phyloP scores from a whole-genome alignment of 352 stramenopile species.

The Blastocystis sp. region DNA sequence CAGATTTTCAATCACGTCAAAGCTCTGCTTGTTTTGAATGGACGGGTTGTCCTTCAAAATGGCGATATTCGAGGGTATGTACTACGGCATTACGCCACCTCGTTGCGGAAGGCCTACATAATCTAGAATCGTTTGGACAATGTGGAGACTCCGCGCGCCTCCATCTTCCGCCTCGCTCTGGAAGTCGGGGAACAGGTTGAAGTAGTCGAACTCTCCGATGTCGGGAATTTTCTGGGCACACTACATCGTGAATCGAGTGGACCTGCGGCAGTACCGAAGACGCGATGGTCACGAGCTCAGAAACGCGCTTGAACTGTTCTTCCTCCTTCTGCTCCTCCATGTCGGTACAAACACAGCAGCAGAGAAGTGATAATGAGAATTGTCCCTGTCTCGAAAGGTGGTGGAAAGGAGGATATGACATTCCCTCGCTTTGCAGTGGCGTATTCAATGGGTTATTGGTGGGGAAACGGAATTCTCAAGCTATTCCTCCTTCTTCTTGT shows the following conservation, averaged over 20 bases:
- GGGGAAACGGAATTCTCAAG: no score
- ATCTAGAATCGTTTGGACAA: slow-evolving; percentile 53
- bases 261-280: neutral
- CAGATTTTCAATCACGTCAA: slow-evolving; percentile 35
- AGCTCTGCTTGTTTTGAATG: slow-evolving; percentile 35
- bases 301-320: neutral
- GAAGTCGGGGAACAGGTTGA: slow-evolving; percentile 67
- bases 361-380: no score
- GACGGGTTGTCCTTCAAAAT: slow-evolving; percentile 18
- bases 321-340: slow-evolving; percentile 45
- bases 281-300: neutral
- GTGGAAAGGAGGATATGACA: no score
- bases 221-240: slow-evolving; percentile 29
- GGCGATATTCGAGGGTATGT: slow-evolving; percentile 35
- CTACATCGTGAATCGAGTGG: slow-evolving; percentile 1
- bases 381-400: no score
- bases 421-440: no score
- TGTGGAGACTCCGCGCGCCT: neutral
- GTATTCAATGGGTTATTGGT: no score
- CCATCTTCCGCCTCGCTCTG: slow-evolving; percentile 2
- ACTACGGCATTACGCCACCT: slow-evolving; percentile 8
- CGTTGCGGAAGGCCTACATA: slow-evolving; percentile 9
- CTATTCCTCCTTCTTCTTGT: no score
- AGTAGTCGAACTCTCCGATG: slow-evolving; percentile 68
- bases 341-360: neutral